phyloP scores from a whole-genome alignment of 495 filamentous ascomycete genomes.

The Tuber magnatum region DNA sequence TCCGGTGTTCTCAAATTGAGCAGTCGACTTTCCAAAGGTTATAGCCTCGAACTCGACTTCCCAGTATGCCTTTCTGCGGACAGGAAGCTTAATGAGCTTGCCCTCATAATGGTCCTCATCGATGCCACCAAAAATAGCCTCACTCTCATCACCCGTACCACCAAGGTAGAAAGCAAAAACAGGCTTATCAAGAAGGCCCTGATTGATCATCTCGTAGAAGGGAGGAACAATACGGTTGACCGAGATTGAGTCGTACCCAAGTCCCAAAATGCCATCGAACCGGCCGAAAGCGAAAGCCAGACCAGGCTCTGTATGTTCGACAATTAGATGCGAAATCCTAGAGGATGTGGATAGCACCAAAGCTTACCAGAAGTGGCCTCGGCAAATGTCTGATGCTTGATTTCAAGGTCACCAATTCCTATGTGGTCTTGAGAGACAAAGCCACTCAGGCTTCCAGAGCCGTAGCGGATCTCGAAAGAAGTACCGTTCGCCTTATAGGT shows the following conservation, averaged over 20 bases:
- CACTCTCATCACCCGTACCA: constrained; percentile 67
- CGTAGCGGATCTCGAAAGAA: constrained; percentile 88
- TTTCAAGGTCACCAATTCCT: constrained; percentile 76
- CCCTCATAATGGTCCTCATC: constrained; percentile 80
- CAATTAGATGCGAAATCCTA: background rate
- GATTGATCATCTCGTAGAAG: constrained; percentile 91
- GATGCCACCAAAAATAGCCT: constrained; percentile 86
- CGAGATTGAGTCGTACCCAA: constrained; percentile 91
- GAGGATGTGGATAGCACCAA: background rate
- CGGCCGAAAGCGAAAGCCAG: constrained; percentile 96
- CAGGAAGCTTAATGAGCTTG: constrained; percentile 82
- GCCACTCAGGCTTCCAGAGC: constrained; percentile 88
- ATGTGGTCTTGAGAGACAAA: constrained; percentile 84
- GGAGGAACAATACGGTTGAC: constrained; percentile 92
- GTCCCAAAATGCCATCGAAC: constrained; percentile 95
- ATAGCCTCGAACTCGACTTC: constrained; percentile 94
- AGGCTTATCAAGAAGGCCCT: constrained; percentile 79
- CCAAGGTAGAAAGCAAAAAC: constrained; percentile 97
- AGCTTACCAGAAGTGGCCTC: constrained; percentile 62
- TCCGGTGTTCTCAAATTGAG: constrained; percentile 86
- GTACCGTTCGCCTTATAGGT: constrained; percentile 93
- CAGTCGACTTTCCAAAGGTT: constrained; percentile 71
- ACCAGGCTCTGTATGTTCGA: constrained; percentile 62
- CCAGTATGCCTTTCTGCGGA: constrained; percentile 99
- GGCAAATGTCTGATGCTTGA: constrained; percentile 87